phyloP scores from a whole-genome alignment of 2,329 filamentous ascomycete genomes.

The Westerdykella aurantiaca region DNA sequence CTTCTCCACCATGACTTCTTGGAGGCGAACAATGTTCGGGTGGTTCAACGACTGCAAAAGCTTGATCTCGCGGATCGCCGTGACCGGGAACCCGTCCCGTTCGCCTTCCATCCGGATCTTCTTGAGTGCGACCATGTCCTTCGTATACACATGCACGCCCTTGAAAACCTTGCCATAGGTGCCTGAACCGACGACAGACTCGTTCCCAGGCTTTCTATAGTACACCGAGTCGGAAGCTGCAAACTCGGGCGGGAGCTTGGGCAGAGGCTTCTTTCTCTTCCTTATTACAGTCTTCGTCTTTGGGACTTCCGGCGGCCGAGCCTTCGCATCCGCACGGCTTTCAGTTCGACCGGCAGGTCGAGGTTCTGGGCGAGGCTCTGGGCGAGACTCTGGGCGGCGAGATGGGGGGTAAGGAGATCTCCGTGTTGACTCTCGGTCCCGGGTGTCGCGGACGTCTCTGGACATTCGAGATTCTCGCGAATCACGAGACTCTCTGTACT shows the following conservation, averaged over 20 bases:
- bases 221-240: constrained; percentile 82
- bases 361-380: constrained; percentile 18
- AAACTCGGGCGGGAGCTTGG: constrained; percentile 65
- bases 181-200: constrained; percentile 90
- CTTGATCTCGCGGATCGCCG: constrained; percentile 86
- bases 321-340: constrained; percentile 27
- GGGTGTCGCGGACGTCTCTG: constrained; percentile 8
- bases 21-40: constrained; percentile 72
- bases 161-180: constrained; percentile 97
- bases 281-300: constrained; percentile 57
- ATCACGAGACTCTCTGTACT: constrained; percentile 19
- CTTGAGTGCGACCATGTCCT: constrained; percentile 76
- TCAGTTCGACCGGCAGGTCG: constrained; percentile 36
- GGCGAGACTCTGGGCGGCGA: constrained; percentile 23
- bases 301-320: constrained; percentile 31
- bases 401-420: constrained; percentile 22
- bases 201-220: constrained; percentile 92
- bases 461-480: constrained; percentile 9
- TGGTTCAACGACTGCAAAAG: constrained; percentile 81
- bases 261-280: constrained; percentile 65
- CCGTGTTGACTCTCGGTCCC: constrained; percentile 15
- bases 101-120: constrained; percentile 92
- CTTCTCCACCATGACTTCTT: constrained; percentile 95
- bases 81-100: constrained; percentile 84
- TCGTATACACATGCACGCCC: constrained; percentile 86